These are phyloP conservation scores for Eucalyptus microcorys DNA, from an alignment of 345 rosid genomes.

Conservation along the genomic window DNA sequence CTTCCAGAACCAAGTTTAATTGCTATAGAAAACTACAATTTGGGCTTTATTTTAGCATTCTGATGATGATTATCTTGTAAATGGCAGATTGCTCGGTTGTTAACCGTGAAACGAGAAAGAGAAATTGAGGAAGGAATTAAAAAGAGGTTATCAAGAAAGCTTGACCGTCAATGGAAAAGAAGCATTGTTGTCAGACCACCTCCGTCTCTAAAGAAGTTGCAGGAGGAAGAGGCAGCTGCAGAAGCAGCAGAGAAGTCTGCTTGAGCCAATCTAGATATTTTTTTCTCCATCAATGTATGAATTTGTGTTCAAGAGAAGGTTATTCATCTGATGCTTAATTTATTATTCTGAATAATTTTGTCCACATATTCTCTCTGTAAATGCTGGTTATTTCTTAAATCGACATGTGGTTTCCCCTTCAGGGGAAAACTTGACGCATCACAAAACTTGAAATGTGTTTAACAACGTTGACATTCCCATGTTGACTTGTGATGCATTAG, in stretches of 20 bases:
- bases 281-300: neutral
- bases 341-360: neutral
- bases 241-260: slow-evolving; percentile 66
- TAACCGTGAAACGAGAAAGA: slow-evolving; percentile 82
- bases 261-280: slow-evolving; percentile 3
- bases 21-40: neutral
- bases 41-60: neutral
- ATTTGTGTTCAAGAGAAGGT: neutral
- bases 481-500: neutral
- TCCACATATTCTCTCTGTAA: neutral
- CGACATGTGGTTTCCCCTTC: neutral
- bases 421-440: neutral
- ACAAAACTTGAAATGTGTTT: neutral
- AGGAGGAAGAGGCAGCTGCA: slow-evolving; percentile 76
- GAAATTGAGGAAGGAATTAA: slow-evolving; percentile 80
- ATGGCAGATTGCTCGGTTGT: slow-evolving; percentile 61
- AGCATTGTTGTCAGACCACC: slow-evolving; percentile 80
- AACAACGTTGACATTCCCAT: neutral
- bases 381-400: neutral
- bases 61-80: neutral
- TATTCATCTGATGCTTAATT: neutral
- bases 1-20: neutral
- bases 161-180: slow-evolving; percentile 82
- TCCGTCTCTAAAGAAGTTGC: slow-evolving; percentile 64
- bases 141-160: slow-evolving; percentile 88